Evolutionary conservation across 371 early-diverging fungal genomes (phyloP), one percentile per base, ranked within the genome.

Genomic region (Mortierella sp.): DNA sequence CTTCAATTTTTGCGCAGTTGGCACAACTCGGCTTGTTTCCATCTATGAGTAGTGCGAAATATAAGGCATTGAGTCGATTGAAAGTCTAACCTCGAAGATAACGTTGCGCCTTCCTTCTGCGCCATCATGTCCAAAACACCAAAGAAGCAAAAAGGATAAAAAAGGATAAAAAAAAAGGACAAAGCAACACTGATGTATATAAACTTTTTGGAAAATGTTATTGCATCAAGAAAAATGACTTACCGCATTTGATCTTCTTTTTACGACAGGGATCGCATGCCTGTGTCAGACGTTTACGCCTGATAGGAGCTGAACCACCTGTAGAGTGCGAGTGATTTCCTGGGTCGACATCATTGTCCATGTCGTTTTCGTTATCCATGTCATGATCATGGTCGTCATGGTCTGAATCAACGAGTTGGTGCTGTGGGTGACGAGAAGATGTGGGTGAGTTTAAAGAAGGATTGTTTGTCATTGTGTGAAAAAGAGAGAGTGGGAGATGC

Each of bases 211-310:
- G 7, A 37, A 37, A 7, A 37, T 26, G 22, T 29, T 8, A 15
- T 8, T 55, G 32, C 12, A 7, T 55, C 22, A 26, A 28, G 55
- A 15, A 9, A 7, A 9, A 34, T 9, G 13, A 9, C 66, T 56
- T 80, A 80, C 80, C 83, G 56, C 83, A 80, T 64, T 83, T 83
- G 62, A 92, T 92, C 87, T 95, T 95, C 70, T 92, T 92, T 80
- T 92, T 92, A 67, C 91, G 84, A 83, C 96, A 95, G 9, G 86
- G 79, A 62, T 92, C 91, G 72, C 96, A 95, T 10, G 96, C 96
- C 83, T 94, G 93, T 1, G 93, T 93, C 2, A 91, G 89, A 59
- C 94, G 83, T 70, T 90, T 89, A 47, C 93, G 85, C 70, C 92
- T 93, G 42, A 72, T 59, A 22, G 75, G 70, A 3, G 79, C 28